Conservation (phyloP, 1,284 basidiomycete species). For the Pseudozyma thailandica region DNA sequence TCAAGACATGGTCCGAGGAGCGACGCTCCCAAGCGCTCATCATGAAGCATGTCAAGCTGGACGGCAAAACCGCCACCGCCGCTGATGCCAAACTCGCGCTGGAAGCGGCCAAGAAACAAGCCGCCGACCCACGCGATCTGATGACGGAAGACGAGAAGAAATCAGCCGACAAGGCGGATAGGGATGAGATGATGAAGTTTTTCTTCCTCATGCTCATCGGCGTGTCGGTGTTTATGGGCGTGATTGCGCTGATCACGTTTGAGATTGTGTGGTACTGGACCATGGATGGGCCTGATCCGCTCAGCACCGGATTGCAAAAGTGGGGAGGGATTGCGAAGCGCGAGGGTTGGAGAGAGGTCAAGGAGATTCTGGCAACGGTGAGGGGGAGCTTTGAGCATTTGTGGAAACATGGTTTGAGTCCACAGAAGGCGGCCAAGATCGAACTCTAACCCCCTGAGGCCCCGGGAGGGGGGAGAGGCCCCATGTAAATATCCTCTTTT, state of each 20-base stretch:
- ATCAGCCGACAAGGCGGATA: conserved; percentile 35
- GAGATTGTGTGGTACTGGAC: conserved; percentile 55
- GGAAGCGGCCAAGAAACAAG: conserved; percentile 3
- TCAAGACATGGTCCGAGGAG: conserved; percentile 45
- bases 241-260: conserved; percentile 51
- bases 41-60: conserved; percentile 20
- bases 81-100: conserved; percentile 10
- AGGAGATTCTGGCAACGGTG: conserved; percentile 19
- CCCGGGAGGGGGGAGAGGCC: too few relatives aligned
- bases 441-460: conserved; percentile 62
- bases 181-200: conserved; percentile 50
- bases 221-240: conserved; percentile 47
- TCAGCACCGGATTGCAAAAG: conserved; percentile 7
- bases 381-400: conserved; percentile 16
- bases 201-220: conserved; percentile 47
- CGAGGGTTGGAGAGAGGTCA: conserved; percentile 10
- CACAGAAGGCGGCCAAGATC: conserved; percentile 7
- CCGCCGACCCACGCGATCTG: conserved; percentile 25
- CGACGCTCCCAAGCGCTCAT: conserved; percentile 30
- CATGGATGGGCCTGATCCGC: conserved; percentile 54
- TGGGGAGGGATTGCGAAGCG: conserved; percentile 4
- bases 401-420: conserved; percentile 17
- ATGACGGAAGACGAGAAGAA: conserved; percentile 44
- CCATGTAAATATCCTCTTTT: too few relatives aligned
- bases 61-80: conserved; percentile 1